Conservation (phyloP, 768 basidiomycete genomes). For the Suillus fuscotomentosus region DNA sequence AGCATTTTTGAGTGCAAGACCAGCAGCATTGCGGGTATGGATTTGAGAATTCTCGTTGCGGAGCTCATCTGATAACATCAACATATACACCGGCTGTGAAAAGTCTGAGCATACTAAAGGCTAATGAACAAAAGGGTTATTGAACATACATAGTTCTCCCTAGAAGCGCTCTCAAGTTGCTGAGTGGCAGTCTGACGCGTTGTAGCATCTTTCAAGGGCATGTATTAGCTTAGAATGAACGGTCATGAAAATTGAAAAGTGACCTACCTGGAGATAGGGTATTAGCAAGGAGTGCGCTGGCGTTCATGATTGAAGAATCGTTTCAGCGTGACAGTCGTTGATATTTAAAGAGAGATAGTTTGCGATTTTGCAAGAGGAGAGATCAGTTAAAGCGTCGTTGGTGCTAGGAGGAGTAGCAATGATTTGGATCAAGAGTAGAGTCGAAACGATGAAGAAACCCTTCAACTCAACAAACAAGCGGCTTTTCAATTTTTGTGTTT, state of each 20-base stretch:
- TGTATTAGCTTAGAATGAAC: conserved; percentile 23
- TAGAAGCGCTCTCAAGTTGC: conserved; percentile 82
- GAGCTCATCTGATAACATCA: conserved; percentile 84
- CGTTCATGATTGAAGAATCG: conserved; percentile 69
- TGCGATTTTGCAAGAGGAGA: conserved; percentile 8
- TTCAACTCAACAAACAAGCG: conserved; percentile 21
- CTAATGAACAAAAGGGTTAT: conserved; percentile 7
- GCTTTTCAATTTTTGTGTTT: conserved; percentile 28
- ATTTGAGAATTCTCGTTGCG: conserved; percentile 67
- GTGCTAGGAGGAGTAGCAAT: background rate
- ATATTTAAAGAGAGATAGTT: conserved; percentile 16
- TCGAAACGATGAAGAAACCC: conserved; percentile 5
- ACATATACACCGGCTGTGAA: conserved; percentile 84
- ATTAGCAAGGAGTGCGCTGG: conserved; percentile 86
- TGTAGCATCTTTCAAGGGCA: conserved; percentile 60
- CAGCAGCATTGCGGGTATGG: conserved; percentile 92
- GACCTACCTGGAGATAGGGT: conserved; percentile 85
- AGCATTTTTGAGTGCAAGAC: conserved; percentile 95
- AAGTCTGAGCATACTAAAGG: background rate
- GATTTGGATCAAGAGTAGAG: background rate
- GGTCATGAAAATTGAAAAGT: conserved; percentile 29
- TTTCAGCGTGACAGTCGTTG: conserved; percentile 22
- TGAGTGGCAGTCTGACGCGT: conserved; percentile 91
- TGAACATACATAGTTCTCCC: conserved; percentile 83
- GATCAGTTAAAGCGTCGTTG: background rate